phyloP scores from a whole-genome alignment of 768 basidiomycete genomes.

The Xerocomellus intermedius region DNA sequence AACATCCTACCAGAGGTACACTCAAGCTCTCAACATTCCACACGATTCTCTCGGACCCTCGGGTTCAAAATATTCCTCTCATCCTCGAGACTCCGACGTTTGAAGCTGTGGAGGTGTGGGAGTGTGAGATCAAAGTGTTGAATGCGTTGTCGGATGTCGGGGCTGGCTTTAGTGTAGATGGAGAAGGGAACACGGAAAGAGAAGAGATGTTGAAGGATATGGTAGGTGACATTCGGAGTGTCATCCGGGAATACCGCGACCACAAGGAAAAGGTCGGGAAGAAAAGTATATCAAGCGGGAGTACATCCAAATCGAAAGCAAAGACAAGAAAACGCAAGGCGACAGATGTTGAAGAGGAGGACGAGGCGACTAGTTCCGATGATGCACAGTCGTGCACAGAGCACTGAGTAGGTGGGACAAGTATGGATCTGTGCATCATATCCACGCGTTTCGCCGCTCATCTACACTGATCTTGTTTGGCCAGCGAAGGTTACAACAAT shows the following conservation, averaged over 20 bases:
- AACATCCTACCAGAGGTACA: conserved; percentile 49
- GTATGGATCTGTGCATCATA: neutral
- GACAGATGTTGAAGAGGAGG: conserved; percentile 6
- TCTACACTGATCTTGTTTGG: neutral
- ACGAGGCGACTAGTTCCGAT: conserved; percentile 3
- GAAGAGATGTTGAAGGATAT: conserved; percentile 8
- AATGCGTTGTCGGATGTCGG: conserved; percentile 39
- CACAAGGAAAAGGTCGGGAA: conserved; percentile 5
- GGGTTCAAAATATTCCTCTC: conserved; percentile 68
- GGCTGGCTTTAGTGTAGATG: neutral
- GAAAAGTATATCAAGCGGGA: neutral
- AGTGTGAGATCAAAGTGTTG: conserved; percentile 65
- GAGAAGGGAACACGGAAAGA: neutral
- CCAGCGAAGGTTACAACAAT: neutral
- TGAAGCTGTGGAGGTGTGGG: conserved; percentile 68
- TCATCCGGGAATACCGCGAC: conserved; percentile 13
- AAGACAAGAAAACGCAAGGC: conserved; percentile 7
- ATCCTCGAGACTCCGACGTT: conserved; percentile 80
- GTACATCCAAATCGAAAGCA: conserved; percentile 1
- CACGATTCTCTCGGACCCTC: conserved; percentile 65
- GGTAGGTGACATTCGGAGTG: conserved; percentile 8
- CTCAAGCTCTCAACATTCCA: conserved; percentile 63
- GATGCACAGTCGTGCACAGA: conserved; percentile 1
- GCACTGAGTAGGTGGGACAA: neutral
- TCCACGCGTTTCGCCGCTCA: neutral